Evolutionary conservation across 2,329 filamentous ascomycete genomes (phyloP).

Genomic region (Fusarium napiforme): DNA sequence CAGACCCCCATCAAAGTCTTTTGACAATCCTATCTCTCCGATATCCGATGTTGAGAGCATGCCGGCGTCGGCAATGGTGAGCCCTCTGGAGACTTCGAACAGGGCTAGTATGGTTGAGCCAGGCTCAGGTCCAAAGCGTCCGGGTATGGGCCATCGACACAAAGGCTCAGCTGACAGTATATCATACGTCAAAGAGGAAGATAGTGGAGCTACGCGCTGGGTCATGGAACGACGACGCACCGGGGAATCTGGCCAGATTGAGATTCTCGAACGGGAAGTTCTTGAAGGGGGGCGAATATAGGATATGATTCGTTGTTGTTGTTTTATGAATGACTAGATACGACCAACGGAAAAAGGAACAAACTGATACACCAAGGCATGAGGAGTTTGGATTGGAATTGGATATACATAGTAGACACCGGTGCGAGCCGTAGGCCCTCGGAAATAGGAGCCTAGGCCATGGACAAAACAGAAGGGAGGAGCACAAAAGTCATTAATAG

Average conservation of each 20-base stretch:
- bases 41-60: conserved; percentile 32
- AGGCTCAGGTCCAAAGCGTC: conserved; percentile 19
- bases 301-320: conserved; percentile 6
- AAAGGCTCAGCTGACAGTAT: conserved; percentile 74
- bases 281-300: conserved; percentile 66
- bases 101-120: conserved; percentile 23
- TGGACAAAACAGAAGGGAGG: background rate
- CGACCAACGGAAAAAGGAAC: conserved; percentile 4
- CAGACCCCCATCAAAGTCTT: conserved; percentile 15
- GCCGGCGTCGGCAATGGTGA: conserved; percentile 31
- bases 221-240: conserved; percentile 75
- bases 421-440: conserved; percentile 18
- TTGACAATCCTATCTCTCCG: conserved; percentile 35
- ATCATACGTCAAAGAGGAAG: conserved; percentile 74
- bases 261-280: conserved; percentile 73
- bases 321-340: conserved; percentile 20
- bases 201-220: conserved; percentile 70
- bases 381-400: conserved; percentile 33
- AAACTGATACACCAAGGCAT: conserved; percentile 13
- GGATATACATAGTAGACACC: conserved; percentile 26
- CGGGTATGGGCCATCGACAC: conserved; percentile 58
- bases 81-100: conserved; percentile 35
- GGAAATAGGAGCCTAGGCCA: background rate
- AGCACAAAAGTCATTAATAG: conserved; percentile 30
- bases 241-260: conserved; percentile 71